Conservation (phyloP, 805 yeast species). For the Metschnikowia santaceciliae region DNA sequence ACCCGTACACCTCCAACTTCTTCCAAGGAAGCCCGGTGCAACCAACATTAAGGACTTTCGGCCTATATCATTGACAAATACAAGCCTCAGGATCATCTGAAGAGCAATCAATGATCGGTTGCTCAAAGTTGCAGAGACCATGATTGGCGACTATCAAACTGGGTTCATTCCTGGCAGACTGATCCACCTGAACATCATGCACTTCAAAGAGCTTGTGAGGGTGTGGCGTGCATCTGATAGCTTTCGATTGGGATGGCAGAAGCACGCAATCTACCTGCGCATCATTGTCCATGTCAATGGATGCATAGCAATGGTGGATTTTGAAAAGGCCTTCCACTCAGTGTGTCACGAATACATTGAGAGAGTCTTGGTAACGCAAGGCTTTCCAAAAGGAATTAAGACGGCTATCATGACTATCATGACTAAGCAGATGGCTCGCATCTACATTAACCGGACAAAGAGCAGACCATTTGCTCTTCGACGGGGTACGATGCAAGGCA, state of each 20-base stretch:
- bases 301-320: no score
- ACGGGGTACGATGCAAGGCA: neutral
- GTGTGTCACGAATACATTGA: neutral
- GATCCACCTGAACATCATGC: neutral
- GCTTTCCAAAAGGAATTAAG: neutral
- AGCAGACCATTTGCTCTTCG: neutral
- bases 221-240: neutral
- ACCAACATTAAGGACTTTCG: no score
- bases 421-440: neutral
- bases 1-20: no score
- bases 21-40: no score
- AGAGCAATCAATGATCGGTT: neutral
- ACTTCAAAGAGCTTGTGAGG: neutral
- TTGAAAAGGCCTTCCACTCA: no score
- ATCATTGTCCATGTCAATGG: no score
- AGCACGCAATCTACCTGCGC: no score
- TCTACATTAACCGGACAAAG: neutral
- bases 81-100: neutral
- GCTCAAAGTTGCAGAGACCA: neutral
- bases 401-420: neutral
- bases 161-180: neutral
- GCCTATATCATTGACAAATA: neutral
- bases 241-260: no score
- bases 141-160: neutral
- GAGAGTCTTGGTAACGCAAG: neutral